Evolutionary conservation across 129 eudicot genomes (phyloP), one percentile per base, ranked within the genome.

Genomic region (Arctium lappa): DNA sequence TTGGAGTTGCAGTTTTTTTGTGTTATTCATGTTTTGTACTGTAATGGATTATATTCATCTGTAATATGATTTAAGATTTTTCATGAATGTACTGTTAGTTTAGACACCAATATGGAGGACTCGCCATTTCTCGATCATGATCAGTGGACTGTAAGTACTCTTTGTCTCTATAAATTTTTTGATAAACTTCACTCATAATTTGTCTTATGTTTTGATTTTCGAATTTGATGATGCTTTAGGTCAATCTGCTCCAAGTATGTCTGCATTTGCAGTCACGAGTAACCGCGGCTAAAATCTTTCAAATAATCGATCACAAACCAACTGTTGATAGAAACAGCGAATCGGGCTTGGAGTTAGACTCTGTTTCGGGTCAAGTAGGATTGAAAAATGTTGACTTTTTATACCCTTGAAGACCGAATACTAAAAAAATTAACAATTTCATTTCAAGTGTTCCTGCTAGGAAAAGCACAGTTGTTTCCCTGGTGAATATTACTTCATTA

Each of bases 51-150:
- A n/a, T n/a, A n/a, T n/a, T n/a, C n/a, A n/a, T n/a, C n/a, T n/a
- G n/a, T n/a, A n/a, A n/a, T n/a, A n/a, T n/a, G n/a, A n/a, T n/a
- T n/a, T n/a, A n/a, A n/a, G n/a, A n/a, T n/a, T n/a, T n/a, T n/a
- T n/a, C n/a, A n/a, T n/a, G n/a, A n/a, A n/a, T n/a, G n/a, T n/a
- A n/a, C n/a, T n/a, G n/a, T n/a, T n/a, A n/a, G n/a, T n/a, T 95
- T 84, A 84, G 99, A 81, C 99, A 95, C 84, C 91, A 92, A 70
- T 95, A 88, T 75, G 99, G 99, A 33, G 99, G 99, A 72, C 97
- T 95, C 68, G 99, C 99, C 40, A 95, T 95, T 33, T 92, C 99
- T 16, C 99, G 0, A 98, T 95, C 77, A 93, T 93, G 98, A 93
- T 95, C 56, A 98, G 99, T 77, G 98, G 99, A 63, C 88, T 95